These are phyloP conservation scores for Paxillus ammoniavirescens DNA, from an alignment of 768 basidiomycete genomes.

Conservation along the genomic window DNA sequence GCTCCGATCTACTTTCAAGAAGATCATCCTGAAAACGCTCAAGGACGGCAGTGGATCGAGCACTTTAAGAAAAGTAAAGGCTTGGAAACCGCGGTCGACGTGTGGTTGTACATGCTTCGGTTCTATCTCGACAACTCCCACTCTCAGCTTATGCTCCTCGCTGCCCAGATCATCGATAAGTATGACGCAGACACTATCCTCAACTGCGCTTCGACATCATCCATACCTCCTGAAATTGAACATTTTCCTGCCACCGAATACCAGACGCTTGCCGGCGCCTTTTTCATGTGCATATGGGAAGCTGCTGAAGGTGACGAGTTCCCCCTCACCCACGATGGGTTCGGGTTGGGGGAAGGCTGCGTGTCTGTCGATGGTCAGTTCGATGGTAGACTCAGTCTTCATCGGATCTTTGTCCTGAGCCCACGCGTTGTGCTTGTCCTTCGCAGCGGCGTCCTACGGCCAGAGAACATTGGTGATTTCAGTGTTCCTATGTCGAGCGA, in stretches of 20 bases:
- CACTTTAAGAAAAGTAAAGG: constrained; percentile 19
- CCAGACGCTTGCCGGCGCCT: constrained; percentile 24
- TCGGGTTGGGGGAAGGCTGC: constrained; percentile 36
- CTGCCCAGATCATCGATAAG: not conserved
- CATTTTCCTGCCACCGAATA: constrained; percentile 25
- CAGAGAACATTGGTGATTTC: not conserved
- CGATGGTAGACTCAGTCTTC: constrained; percentile 21
- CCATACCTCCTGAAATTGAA: constrained; percentile 10
- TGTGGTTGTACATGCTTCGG: constrained; percentile 31
- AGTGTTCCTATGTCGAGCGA: not conserved
- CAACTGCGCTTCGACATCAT: not conserved
- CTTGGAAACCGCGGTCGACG: constrained; percentile 19
- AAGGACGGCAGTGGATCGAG: constrained; percentile 22
- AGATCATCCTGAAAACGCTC: constrained; percentile 19
- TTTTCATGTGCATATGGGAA: constrained; percentile 36
- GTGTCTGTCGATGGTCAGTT: not conserved
- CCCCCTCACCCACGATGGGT: constrained; percentile 30
- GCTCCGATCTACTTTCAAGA: constrained; percentile 28
- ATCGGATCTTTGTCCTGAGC: constrained; percentile 35
- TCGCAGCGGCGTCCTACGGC: constrained; percentile 15
- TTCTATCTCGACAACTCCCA: constrained; percentile 35
- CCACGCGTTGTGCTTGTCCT: constrained; percentile 34
- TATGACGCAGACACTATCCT: not conserved
- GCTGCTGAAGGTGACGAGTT: constrained; percentile 35
- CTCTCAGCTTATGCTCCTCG: constrained; percentile 7